Conservation (phyloP, 2,329 filamentous ascomycete species). For the Colletotrichum sp. region DNA sequence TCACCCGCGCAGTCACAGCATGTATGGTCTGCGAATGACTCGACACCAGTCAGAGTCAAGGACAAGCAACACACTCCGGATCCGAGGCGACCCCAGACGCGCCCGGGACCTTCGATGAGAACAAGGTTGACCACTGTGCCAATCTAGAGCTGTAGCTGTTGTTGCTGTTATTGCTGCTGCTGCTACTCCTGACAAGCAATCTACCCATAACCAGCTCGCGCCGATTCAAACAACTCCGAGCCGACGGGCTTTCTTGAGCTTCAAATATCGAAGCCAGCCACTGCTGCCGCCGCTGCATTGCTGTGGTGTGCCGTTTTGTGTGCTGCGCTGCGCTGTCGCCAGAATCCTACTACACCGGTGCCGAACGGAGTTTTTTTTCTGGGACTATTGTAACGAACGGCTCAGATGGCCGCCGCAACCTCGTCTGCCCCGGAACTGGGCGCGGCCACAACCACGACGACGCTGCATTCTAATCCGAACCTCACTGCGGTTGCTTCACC, state of each 20-base stretch:
- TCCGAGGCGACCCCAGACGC: conserved; percentile 3
- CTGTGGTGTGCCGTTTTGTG: conserved; percentile 5
- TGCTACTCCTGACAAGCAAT: background rate
- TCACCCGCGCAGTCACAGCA: conserved; percentile 14
- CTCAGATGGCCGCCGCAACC: conserved; percentile 12
- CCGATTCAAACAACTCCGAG: background rate
- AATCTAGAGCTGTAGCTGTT: conserved; percentile 10
- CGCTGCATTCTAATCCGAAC: conserved; percentile 4
- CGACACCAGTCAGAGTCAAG: conserved; percentile 20
- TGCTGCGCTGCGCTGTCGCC: background rate
- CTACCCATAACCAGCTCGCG: background rate
- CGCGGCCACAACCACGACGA: background rate
- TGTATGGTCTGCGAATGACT: conserved; percentile 16
- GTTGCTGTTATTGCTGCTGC: background rate
- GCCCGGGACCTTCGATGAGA: conserved; percentile 3
- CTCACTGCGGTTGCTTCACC: background rate
- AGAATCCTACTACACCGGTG: background rate
- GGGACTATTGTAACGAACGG: background rate
- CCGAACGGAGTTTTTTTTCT: conserved; percentile 5
- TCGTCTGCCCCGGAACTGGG: conserved; percentile 11
- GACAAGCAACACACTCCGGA: conserved; percentile 6
- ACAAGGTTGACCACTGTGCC: background rate
- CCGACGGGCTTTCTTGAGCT: background rate
- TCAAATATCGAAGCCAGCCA: conserved; percentile 3
- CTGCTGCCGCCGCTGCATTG: conserved; percentile 1